Evolutionary conservation across 2,329 filamentous ascomycete genomes (phyloP).

Genomic region (Colletotrichum simmondsii): DNA sequence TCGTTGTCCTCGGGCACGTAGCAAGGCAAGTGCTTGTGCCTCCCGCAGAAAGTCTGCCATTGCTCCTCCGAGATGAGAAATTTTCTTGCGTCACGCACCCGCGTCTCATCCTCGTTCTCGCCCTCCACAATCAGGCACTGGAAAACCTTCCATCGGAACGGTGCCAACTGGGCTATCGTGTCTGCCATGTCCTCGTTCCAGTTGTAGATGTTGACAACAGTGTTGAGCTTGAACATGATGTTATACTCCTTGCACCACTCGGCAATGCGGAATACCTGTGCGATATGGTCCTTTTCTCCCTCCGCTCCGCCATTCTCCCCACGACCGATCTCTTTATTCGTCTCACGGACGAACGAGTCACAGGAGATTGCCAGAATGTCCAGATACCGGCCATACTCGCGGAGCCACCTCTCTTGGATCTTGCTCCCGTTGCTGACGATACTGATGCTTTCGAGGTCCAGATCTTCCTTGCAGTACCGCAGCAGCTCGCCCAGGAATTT

Average conservation of each 20-base stretch:
- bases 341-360: slow-evolving; percentile 62
- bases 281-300: slow-evolving; percentile 54
- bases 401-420: slow-evolving; percentile 55
- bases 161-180: slow-evolving; percentile 50
- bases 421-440: slow-evolving; percentile 66
- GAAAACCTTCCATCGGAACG: slow-evolving; percentile 67
- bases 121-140: slow-evolving; percentile 63
- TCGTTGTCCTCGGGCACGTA: slow-evolving; percentile 62
- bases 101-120: slow-evolving; percentile 59
- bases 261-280: slow-evolving; percentile 53
- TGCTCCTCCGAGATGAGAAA: slow-evolving; percentile 60
- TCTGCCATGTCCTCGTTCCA: slow-evolving; percentile 60
- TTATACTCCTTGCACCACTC: slow-evolving; percentile 56
- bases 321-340: slow-evolving; percentile 63
- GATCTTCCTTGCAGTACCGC: slow-evolving; percentile 58
- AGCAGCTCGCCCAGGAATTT: slow-evolving; percentile 54
- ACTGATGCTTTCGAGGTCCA: slow-evolving; percentile 60
- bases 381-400: slow-evolving; percentile 52
- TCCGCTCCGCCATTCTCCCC: slow-evolving; percentile 41
- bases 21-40: slow-evolving; percentile 51
- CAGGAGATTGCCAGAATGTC: slow-evolving; percentile 67
- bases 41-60: slow-evolving; percentile 56
- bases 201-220: slow-evolving; percentile 61
- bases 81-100: slow-evolving; percentile 51
- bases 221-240: slow-evolving; percentile 69